Evolutionary conservation across 2,329 filamentous ascomycete genomes (phyloP), one percentile per base, ranked within the genome.

Genomic region (Hymenoscyphus fraxineus): DNA sequence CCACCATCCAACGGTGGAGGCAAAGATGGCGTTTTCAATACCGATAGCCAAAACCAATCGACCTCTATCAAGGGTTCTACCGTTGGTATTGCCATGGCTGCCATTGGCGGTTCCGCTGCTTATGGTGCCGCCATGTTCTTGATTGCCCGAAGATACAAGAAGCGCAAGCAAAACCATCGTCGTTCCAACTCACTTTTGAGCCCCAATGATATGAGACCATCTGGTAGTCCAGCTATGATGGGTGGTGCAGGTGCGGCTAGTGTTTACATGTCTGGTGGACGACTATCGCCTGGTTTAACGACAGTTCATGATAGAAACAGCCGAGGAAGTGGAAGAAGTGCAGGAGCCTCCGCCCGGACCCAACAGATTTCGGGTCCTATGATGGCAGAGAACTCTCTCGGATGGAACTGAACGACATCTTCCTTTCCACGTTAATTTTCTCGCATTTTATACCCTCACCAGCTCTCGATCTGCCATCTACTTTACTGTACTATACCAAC

Each of bases 101-200:
- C 86, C 56, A 83, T 88, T 59, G 82, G 82, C 54, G 88, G 85
- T 75, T 88, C 88, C n/a, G 85, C 86, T 55, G 84, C 87, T 27
- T 91, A 91, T 72, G 89, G 88, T 74, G 88, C 87, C 3, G 88
- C 88, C 68, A 91, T 92, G 88, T 88, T 91, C 80, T 88, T 89
- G 76, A 83, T 91, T 70, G 89, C 89, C 44, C 84, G 88, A 67
- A 81, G 89, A 66, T 91, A 91, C 80, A 85, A 87, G 77, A 85
- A 85, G 78, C 85, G 83, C 76, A 85, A 84, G 74, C 79, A 83
- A 69, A 78, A 82, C 64, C 88, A 90, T 76, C 80, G 82, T 71
- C 85, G 88, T 68, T 80, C 85, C 22, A 86, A 82, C 78, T 90
- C 87, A 41, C 76, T 88, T 59, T 69, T 79, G 73, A 79, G 79